Evolutionary conservation across 371 early-diverging fungal species (phyloP), one percentile per base, ranked within the genome.

Genomic region (Saksenaea oblongispora): DNA sequence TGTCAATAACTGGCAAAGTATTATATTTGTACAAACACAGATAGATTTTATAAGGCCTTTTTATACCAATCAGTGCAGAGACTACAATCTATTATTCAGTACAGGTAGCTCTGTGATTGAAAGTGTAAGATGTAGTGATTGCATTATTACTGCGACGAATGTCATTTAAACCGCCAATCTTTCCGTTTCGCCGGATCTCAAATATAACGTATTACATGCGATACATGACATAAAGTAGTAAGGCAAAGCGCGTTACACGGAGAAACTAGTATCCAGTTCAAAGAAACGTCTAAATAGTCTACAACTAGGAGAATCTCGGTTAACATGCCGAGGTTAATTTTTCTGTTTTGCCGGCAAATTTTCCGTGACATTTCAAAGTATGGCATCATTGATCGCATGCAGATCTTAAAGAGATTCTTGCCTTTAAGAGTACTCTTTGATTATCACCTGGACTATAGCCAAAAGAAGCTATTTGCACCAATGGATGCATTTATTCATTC

Each of bases 311-410:
- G 2, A 47, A 47, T 22, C n/a, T 47, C 22, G 51, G 51, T 47
- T 47, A 47, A 17, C 51, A 47, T 47, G 51, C 51, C 27, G 51
- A 47, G 51, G 51, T 8, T 47, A 17, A 22, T 22, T 11, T 10
- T 47, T n/a, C 10, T 47, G 22, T 18, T 9, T 18, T 47, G 10
- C 10, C 51, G 18, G 22, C 17, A 47, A 47, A 22, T 9, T 10
- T 47, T 47, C 51, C 51, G 51, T 47, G 51, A 47, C 51, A 47
- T 47, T 47, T 47, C 18, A 22, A 10, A 22, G 51, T 5, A 47
- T 47, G 51, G 51, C 51, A 47, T 47, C 51, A 47, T 47, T 22
- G 22, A 22, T 47, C 51, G 51, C 51, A 47, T 47, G 51, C 51
- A n/a, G 51, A 47, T 47, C 51, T 11, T 39, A 39, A n/a, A 39